Percentiles rank a stretch among this genome's conserved stretches.
Conservation (phyloP, 495 filamentous ascomycete genomes). For the Cercophora sp. region DNA sequence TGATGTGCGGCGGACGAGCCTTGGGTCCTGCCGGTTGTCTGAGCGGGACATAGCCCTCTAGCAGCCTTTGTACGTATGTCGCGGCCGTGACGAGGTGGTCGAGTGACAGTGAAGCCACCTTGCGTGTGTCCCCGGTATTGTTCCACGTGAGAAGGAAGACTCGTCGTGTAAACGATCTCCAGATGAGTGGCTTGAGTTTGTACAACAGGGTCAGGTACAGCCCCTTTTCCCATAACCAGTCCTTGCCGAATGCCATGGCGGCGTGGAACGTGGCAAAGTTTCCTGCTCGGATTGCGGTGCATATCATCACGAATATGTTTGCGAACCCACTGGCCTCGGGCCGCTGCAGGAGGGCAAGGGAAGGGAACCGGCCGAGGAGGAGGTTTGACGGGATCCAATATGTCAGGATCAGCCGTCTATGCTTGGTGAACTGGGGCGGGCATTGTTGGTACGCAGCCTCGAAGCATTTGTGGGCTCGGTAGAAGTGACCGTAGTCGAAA, state of each 20-base stretch:
- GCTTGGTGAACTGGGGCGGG: slow-evolving; percentile 59
- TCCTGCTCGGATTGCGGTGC: slow-evolving; percentile 67
- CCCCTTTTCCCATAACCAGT: slow-evolving; percentile 75
- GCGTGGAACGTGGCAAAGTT: slow-evolving; percentile 73
- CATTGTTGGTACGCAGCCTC: slow-evolving; percentile 78
- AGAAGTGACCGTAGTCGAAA: slow-evolving; percentile 77
- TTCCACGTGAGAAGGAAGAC: slow-evolving; percentile 58
- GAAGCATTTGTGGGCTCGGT: slow-evolving; percentile 65
- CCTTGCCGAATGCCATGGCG: slow-evolving; percentile 49
- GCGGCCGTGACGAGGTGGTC: slow-evolving; percentile 51
- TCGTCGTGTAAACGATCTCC: slow-evolving; percentile 76
- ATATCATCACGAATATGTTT: slow-evolving; percentile 70
- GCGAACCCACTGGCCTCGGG: slow-evolving; percentile 70
- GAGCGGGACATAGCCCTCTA: slow-evolving; percentile 46
- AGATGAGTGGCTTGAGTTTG: slow-evolving; percentile 74
- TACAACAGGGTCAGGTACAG: slow-evolving; percentile 68
- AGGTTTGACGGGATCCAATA: slow-evolving; percentile 82
- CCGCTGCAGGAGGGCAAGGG: slow-evolving; percentile 55
- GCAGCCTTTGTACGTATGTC: slow-evolving; percentile 46
- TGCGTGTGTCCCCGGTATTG: slow-evolving; percentile 18
- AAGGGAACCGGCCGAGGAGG: slow-evolving; percentile 81
- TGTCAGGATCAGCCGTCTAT: slow-evolving; percentile 74
- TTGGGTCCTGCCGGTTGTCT: slow-evolving; percentile 21
- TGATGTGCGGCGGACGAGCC: slow-evolving; percentile 23
- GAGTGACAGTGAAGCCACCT: slow-evolving; percentile 55